Percentiles rank a stretch among this genome's conserved stretches.
Evolutionary conservation across 306 rosid genomes (phyloP).

Genomic region (Leucaena leucocephala): DNA sequence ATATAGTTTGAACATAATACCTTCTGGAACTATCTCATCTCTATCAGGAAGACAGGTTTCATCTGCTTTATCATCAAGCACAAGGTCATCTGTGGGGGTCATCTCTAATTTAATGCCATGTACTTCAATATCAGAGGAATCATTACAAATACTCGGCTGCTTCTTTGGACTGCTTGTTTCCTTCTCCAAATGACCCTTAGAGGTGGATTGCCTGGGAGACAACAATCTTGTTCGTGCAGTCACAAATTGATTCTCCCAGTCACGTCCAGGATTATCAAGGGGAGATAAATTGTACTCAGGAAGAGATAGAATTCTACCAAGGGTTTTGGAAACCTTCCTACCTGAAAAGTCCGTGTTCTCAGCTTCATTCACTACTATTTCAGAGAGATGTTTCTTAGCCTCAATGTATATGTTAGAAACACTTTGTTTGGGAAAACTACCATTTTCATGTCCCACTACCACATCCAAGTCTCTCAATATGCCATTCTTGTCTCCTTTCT

Average conservation of each 20-base stretch:
- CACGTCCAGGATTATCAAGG: conserved; percentile 74
- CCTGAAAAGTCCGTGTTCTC: conserved; percentile 57
- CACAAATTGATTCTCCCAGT: conserved; percentile 67
- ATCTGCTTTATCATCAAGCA: conserved; percentile 44
- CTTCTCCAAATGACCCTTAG: conserved; percentile 39
- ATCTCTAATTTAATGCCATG: conserved; percentile 51
- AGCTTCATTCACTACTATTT: conserved; percentile 68
- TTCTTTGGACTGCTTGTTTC: conserved; percentile 45
- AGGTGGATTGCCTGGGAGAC: conserved; percentile 47
- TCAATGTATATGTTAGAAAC: conserved; percentile 69
- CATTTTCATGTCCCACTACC: conserved; percentile 51
- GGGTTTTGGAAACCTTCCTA: conserved; percentile 62
- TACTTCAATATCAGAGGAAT: conserved; percentile 42
- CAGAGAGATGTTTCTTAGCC: conserved; percentile 84
- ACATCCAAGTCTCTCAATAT: conserved; percentile 58
- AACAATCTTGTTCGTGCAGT: conserved; percentile 62
- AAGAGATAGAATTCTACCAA: conserved; percentile 90
- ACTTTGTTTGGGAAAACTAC: conserved; percentile 48
- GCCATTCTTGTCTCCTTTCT: conserved; percentile 57
- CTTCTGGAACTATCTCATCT: conserved; percentile 61
- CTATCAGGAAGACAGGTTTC: conserved; percentile 29
- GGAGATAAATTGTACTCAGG: conserved; percentile 82
- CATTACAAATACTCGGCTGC: conserved; percentile 40
- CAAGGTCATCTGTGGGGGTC: conserved; percentile 34
- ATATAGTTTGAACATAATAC: conserved; percentile 47